These are phyloP conservation scores for Theobroma cacao DNA, from an alignment of 345 rosid genomes.

Conservation along the genomic window DNA sequence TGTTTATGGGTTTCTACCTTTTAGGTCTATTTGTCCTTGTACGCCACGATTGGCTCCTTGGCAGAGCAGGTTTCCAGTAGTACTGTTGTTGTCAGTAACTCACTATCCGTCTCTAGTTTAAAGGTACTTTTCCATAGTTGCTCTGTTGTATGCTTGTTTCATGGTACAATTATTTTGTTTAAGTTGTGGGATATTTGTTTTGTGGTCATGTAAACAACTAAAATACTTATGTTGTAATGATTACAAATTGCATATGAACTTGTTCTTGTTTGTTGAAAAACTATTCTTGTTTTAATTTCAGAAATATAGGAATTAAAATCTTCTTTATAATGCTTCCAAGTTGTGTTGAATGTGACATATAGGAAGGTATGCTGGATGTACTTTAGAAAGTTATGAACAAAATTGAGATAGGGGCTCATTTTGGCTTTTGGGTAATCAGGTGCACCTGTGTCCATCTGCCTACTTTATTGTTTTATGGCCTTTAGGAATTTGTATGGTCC, in stretches of 20 bases:
- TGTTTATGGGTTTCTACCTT: conserved; percentile 2
- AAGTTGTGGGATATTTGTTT: not conserved
- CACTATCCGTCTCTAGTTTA: conserved; percentile 73
- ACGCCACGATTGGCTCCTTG: conserved; percentile 68
- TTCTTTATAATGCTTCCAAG: not conserved
- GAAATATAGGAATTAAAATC: not conserved
- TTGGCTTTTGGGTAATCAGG: not conserved
- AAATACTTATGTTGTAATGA: not conserved
- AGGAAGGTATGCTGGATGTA: not conserved
- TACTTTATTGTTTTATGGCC: not conserved
- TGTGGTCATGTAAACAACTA: not conserved
- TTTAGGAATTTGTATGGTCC: not conserved
- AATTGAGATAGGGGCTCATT: not conserved
- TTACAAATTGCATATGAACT: not conserved
- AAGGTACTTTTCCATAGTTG: conserved; percentile 48
- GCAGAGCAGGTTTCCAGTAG: conserved; percentile 58
- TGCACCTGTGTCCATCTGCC: not conserved
- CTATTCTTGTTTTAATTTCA: not conserved
- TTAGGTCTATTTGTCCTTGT: conserved; percentile 86
- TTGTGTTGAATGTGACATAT: not conserved
- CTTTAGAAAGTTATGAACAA: not conserved
- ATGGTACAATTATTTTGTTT: not conserved
- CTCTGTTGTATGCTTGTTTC: not conserved
- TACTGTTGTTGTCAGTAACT: conserved; percentile 39
- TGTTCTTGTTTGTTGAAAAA: not conserved